Evolutionary conservation across 306 rosid species (phyloP).

Genomic region (Vicia villosa): DNA sequence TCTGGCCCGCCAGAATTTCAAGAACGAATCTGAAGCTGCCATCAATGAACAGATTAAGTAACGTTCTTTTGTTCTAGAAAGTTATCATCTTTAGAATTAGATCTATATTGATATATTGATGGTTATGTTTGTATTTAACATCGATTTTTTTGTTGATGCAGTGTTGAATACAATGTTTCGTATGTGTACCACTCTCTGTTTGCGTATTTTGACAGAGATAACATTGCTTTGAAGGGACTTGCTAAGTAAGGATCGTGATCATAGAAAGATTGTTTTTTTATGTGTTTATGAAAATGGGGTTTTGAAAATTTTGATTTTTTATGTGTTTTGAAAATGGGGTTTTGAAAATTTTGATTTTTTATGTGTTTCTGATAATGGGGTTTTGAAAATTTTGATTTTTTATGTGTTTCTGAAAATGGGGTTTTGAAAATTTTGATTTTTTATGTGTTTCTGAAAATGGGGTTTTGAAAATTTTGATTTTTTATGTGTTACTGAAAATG

Average conservation of each 20-base stretch:
- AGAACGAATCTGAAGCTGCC: conserved; percentile 46
- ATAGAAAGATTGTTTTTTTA: not conserved
- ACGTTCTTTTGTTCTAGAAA: not conserved
- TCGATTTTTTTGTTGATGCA: conserved; percentile 12
- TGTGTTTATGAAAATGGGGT: not conserved
- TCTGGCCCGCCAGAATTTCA: conserved; percentile 48
- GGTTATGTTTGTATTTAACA: no score
- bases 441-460: no score
- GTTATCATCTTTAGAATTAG: no score
- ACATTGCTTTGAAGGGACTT: conserved; percentile 57
- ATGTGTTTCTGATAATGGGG: no score
- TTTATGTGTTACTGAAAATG: not conserved
- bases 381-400: no score
- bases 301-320: not conserved
- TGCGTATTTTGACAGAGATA: conserved; percentile 64
- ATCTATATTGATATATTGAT: no score
- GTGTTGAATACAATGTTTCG: conserved; percentile 63
- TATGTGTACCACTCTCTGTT: conserved; percentile 62
- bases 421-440: not conserved
- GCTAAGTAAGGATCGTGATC: conserved; percentile 40
- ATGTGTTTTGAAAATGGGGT: no score
- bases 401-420: not conserved
- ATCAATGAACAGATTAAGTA: conserved; percentile 58
- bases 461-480: no score
- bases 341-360: no score